Percentiles rank a stretch among this genome's conserved stretches.
Conservation (phyloP, 768 basidiomycete species). For the Auriscalpium orientale region DNA sequence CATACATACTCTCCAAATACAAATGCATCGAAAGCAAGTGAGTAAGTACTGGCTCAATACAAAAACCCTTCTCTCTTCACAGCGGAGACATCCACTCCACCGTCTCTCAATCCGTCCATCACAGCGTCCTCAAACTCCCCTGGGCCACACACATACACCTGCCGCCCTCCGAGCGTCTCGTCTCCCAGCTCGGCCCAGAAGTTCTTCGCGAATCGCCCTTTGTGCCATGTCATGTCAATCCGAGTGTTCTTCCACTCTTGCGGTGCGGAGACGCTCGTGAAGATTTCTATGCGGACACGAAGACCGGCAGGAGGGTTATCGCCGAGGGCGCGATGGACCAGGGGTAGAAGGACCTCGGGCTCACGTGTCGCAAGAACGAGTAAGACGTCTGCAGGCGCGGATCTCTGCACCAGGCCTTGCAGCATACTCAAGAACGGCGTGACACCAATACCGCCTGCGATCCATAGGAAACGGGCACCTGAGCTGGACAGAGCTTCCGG, state of each 20-base stretch:
- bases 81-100: constrained; percentile 26
- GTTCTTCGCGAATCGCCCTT: constrained; percentile 14
- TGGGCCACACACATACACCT: constrained; percentile 47
- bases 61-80: constrained; percentile 37
- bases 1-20: too few relatives aligned
- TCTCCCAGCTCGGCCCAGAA: constrained; percentile 11
- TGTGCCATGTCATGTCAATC: constrained; percentile 12
- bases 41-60: constrained; percentile 24
- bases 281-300: constrained; percentile 33
- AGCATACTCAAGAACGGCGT: constrained; percentile 60
- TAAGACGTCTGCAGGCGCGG: constrained; percentile 30
- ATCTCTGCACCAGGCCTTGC: constrained; percentile 9
- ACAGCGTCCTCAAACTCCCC: constrained; percentile 35
- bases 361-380: constrained; percentile 47
- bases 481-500: constrained; percentile 17
- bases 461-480: constrained; percentile 34
- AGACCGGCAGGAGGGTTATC: constrained; percentile 10
- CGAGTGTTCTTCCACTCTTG: constrained; percentile 1
- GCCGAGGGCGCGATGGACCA: constrained; percentile 30
- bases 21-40: too few relatives aligned
- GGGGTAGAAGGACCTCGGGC: constrained; percentile 40
- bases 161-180: constrained; percentile 7
- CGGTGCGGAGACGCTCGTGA: constrained; percentile 21
- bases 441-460: constrained; percentile 60
- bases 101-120: constrained; percentile 25